Evolutionary conservation across 768 basidiomycete genomes (phyloP), one percentile per base, ranked within the genome.

Genomic region (Amanita exitialis): DNA sequence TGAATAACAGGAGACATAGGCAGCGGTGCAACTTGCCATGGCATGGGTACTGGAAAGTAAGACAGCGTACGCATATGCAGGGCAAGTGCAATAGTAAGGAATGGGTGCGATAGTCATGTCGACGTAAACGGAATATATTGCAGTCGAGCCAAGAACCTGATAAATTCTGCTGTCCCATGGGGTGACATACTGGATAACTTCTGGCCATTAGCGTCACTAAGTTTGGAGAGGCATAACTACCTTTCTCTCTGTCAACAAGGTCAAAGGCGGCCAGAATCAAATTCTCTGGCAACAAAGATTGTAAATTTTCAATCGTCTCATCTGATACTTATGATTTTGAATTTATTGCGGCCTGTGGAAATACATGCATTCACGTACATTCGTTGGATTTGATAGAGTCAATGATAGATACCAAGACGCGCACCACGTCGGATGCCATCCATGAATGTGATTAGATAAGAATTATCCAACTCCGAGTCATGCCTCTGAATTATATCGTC

Each of bases 241-340:
- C 83, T 56, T 76, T 77, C 52, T 76, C 75, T 27, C 77, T 72
- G 63, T 91, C 89, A 39, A 90, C 70, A n/a, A 90, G 67, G 59
- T 91, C 86, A 21, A 91, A 65, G 4, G 89, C 86, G 16, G 83
- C 82, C 2, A 87, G 59, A 16, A 90, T 63, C 12, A 82, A 69
- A 16, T 68, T 73, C 52, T 85, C 81, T 1, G 86, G 76, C 56
- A 89, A 74, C 47, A 88, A 61, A 36, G 71, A 63, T 21, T 74
- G 70, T 8, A 90, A 71, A 52, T 72, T 73, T 51, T 74, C 69
- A n/a, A 87, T 56, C 6, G 69, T 64, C 43, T 81, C 77, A 34
- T 84, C 80, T 8, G 64, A 55, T 36, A 65, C 65, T 66, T 43
- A 3, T 46, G 15, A 30, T 15, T 6, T 15, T 21, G 36, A 7